Base-by-base conservation (phyloP, 179 eudicot species). In the Actinidia arguta region DNA sequence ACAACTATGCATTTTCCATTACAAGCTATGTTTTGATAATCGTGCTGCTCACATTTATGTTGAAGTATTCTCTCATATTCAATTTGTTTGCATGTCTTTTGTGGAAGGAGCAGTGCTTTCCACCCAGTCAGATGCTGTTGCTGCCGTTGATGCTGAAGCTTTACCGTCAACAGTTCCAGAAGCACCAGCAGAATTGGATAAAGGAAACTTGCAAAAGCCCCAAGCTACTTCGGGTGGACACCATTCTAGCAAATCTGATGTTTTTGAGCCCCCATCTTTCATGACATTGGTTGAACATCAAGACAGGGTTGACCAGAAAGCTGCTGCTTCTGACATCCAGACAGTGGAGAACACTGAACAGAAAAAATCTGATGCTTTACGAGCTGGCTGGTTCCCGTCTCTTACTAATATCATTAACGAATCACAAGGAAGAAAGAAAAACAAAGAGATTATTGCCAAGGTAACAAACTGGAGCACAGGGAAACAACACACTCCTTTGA, bases 381-480 rank as follows among this genome's bases (percentile, higher is more conserved):
- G 85, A 52, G 84, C 88, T 73, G 87, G 85, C 14, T 84, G 85
- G 88, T 85, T 90, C 47, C 88, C 92, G 55, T 78, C 92, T 3
- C 48, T 85, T 51, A 75, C 91, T 24, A 82, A 87, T 61, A 88
- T 85, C 5, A 85, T 85, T 3, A 86, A 86, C 8, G 90, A 90
- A 66, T 86, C 91, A 6, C 85, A 85, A 63, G 88, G 86, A 64
- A 91, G 92, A 79, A 88, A 88, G 83, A 89, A 80, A 76, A 88
- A 87, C 8, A 92, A 92, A 83, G 96, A 93, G 85, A 88, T 89
- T 4, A 88, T 92, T 24, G 90, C 91, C 52, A 92, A 91, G 85
- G 98, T 89, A 25, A 82, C 91, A 50, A 88, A 86, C 68, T 87
- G 91, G 97, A 85, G 83, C 82, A 69, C 86, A 0, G 92, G 80